Evolutionary conservation across 495 filamentous ascomycete genomes (phyloP).

Genomic region (Oleoguttula mirabilis): DNA sequence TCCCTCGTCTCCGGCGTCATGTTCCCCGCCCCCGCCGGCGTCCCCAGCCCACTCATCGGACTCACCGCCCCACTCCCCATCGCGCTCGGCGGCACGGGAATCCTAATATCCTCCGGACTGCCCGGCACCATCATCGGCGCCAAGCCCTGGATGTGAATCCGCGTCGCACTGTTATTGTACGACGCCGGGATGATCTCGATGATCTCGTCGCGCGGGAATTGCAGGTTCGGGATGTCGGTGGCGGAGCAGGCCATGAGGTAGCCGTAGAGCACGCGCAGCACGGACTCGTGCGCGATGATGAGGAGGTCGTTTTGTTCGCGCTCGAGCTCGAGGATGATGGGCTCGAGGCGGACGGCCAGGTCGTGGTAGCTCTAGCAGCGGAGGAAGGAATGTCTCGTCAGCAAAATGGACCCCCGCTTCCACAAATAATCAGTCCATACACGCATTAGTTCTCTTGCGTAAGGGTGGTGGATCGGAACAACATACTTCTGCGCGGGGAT

Average conservation of each 20-base stretch:
- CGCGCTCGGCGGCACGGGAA: slow-evolving; percentile 54
- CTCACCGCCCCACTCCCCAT: slow-evolving; percentile 29
- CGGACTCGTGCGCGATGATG: slow-evolving; percentile 95
- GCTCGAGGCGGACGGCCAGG: slow-evolving; percentile 92
- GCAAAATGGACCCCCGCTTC: no score
- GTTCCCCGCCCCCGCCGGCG: slow-evolving; percentile 13
- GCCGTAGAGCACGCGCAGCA: slow-evolving; percentile 88
- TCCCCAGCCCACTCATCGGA: slow-evolving; percentile 28
- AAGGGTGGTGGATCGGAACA: no score
- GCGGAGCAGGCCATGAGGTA: slow-evolving; percentile 98
- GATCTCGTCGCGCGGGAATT: slow-evolving; percentile 92
- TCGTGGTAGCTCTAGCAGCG: slow-evolving; percentile 90
- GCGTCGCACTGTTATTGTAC: slow-evolving; percentile 88
- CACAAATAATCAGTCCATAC: no score
- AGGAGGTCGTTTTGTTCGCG: slow-evolving; percentile 93
- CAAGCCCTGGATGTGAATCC: slow-evolving; percentile 63
- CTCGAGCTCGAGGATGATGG: slow-evolving; percentile 95
- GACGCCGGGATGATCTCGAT: slow-evolving; percentile 97
- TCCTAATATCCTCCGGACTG: slow-evolving; percentile 73
- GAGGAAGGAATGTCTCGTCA: no score
- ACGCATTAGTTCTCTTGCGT: no score
- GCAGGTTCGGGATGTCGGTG: slow-evolving; percentile 84
- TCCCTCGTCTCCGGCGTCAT: neutral
- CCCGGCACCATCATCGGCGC: slow-evolving; percentile 51
- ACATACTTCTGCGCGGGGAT: slow-evolving; percentile 82